A percentile compares a stretch with the other conserved stretches of the same genome.
Evolutionary conservation across 1,284 basidiomycete genomes (phyloP).

Genomic region (Coniophora puteana): DNA sequence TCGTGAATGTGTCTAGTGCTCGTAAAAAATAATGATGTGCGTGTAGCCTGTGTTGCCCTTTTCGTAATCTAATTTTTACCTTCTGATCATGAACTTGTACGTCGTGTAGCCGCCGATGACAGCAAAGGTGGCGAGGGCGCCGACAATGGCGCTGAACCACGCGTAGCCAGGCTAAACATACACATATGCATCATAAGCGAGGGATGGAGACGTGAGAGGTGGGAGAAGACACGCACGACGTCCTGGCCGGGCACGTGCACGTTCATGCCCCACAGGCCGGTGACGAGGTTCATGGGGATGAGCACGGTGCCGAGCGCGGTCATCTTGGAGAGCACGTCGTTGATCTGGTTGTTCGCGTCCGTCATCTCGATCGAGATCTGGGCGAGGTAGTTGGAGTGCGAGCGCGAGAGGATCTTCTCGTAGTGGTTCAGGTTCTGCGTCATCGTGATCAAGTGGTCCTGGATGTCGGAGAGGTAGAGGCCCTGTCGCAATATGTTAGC

Average conservation of each 20-base stretch:
- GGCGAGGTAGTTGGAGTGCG: conserved; percentile 98
- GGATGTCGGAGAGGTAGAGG: conserved; percentile 89
- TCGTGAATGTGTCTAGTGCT: no score
- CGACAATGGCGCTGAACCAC: conserved; percentile 89
- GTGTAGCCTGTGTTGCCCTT: no score
- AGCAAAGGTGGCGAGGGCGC: conserved; percentile 73
- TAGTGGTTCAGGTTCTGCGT: conserved; percentile 99
- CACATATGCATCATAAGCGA: not conserved
- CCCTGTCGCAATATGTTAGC: conserved; percentile 54
- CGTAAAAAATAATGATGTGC: no score
- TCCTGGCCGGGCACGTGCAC: conserved; percentile 89
- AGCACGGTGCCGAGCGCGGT: conserved; percentile 98
- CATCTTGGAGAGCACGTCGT: conserved; percentile 97
- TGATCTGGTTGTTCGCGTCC: conserved; percentile 99
- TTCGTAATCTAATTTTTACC: no score
- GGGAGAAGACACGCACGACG: conserved; percentile 31
- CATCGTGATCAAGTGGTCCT: conserved; percentile 99
- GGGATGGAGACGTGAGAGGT: not conserved
- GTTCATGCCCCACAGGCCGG: conserved; percentile 89
- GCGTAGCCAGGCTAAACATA: conserved; percentile 40
- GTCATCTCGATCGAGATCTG: conserved; percentile 99
- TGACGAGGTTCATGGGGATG: conserved; percentile 95
- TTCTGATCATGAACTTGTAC: conserved; percentile 68
- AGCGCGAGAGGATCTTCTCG: conserved; percentile 97
- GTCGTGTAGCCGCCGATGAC: conserved; percentile 80